Evolutionary conservation across 306 rosid species (phyloP), one percentile per base, ranked within the genome.

Genomic region (Malus orientalis): DNA sequence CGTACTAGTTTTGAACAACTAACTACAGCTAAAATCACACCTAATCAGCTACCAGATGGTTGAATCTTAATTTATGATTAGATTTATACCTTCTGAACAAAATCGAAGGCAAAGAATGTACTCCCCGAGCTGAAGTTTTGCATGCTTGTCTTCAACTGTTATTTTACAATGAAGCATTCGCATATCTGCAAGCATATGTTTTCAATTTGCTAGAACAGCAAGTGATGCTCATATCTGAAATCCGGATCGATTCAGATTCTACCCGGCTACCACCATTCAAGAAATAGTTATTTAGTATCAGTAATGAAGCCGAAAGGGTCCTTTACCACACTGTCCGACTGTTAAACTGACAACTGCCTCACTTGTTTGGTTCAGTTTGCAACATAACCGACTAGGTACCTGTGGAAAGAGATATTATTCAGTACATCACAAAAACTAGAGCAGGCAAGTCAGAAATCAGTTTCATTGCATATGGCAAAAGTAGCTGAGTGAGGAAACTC

Each of bases 311-410:
- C 79, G 45, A 85, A 84, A 73, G 68, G 68, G 71, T 72, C 86
- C 88, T 54, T 82, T 84, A 81, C 74, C 87, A 81, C 96, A 91
- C 74, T 91, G 85, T 42, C 89, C 91, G 58, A 91, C 93, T 36
- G 85, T 83, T 80, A 91, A 73, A 67, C 80, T 88, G 76, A 87
- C 85, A 66, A 70, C 44, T 76, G 80, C 88, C 78, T 87, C 86
- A 81, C 75, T 71, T 36, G 62, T 67, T 76, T 86, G 87, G 82
- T 70, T 81, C 73, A 65, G 85, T 79, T 77, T 74, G 76, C 96
- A 91, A 81, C 96, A 91, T 74, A 91, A 87, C 51, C 93, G 91
- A 30, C 91, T 89, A 0, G 91, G 96, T 45, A 83, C 90, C 96
- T 82, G 77, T 54, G 70, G 82, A 81, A 66, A 60, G 73, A 51